Base-by-base conservation (phyloP, 1,139 yeast genomes). In the Yamadazyma siamensis region DNA sequence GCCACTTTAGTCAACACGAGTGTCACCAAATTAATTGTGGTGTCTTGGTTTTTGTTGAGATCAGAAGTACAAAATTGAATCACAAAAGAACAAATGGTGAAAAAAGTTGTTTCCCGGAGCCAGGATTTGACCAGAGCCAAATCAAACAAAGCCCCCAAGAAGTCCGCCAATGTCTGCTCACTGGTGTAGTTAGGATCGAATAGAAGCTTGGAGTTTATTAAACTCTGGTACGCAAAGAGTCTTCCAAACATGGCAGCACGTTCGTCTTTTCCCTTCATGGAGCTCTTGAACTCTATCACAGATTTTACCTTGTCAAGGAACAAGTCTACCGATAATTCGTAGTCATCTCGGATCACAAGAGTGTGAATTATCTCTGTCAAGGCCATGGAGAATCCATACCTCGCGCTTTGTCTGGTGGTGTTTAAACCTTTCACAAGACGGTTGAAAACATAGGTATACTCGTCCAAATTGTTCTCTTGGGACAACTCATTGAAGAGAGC, bases 351-450 rank as follows among this genome's bases (percentile, higher is more conserved):
- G 5, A 54, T 46, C 5, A 65, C 49, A n/a, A 72, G 55, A 31
- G 75, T 62, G 14, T 81, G 67, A 14, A 79, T 61, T 2, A 87
- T 65, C 54, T 91, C 97, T 1, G 91, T 77, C 27, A 91, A 61
- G 24, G 96, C 94, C 73, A 87, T 76, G 3, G 95, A 85, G 47
- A 83, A 89, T 2, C 98, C 98, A 25, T 85, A 61, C 35, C 96
- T 65, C 1, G 96, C 94, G 28, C 88, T 71, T 26, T 85, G 95
- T 49, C 94, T 74, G 13, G 88, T 74, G 9, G 95, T 83, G 7
- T 86, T 71, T 26, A 91, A 65, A 28, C 97, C 97, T 44, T 79
- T 80, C 36, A 86, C 71, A 38, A 91, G 65, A 48, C 97, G 71
- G 38, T 75, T 75, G 35, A 85, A 60, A 0, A 95, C 94, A 52